Conservation (phyloP, 139 green algal species). For the Tetradesmus lagerheimii region DNA sequence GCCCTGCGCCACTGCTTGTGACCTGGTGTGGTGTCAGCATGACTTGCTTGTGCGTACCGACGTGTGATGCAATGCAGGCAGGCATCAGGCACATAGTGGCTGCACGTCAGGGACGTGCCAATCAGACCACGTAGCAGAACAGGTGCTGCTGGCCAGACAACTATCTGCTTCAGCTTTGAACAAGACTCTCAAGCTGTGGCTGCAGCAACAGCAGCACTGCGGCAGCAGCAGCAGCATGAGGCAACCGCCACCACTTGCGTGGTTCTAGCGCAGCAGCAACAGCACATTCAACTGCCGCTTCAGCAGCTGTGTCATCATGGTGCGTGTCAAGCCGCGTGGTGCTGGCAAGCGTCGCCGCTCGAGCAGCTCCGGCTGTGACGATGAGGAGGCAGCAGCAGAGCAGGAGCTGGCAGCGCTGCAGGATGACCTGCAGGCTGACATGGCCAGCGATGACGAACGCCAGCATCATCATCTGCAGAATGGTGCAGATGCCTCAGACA, state of each 20-base stretch:
- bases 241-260: background rate
- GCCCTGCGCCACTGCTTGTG: no score
- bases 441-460: background rate
- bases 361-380: background rate
- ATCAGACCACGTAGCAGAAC: background rate
- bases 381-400: background rate
- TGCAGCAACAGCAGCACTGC: background rate
- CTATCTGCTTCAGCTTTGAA: no score
- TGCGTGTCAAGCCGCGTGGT: slow-evolving; percentile 5
- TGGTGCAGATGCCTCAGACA: background rate
- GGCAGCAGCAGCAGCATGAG: background rate
- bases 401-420: background rate
- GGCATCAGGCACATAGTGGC: background rate
- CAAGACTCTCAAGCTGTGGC: no score
- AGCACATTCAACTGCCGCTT: background rate
- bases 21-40: background rate
- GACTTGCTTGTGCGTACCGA: background rate
- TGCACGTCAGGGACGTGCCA: background rate
- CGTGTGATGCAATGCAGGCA: background rate
- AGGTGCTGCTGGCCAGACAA: no score
- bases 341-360: background rate
- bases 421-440: background rate
- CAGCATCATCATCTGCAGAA: background rate
- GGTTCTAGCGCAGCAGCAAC: background rate
- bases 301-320: slow-evolving; percentile 4